phyloP scores from a whole-genome alignment of 2,329 filamentous ascomycete species.

The Aspergillus brunneoviolaceus region DNA sequence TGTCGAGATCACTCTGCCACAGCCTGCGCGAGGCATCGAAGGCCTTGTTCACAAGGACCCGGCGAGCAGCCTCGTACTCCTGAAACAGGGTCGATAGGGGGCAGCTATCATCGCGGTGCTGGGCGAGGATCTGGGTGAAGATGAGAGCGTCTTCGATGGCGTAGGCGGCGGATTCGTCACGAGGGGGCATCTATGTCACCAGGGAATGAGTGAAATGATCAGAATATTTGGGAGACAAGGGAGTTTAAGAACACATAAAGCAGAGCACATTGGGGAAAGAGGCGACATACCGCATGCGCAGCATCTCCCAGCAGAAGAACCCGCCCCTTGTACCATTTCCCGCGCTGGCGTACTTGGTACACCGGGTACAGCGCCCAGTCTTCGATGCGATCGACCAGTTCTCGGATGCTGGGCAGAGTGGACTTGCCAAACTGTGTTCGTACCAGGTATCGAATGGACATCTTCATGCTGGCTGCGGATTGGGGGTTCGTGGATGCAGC shows the following conservation, averaged over 20 bases:
- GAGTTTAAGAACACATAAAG: too few relatives aligned
- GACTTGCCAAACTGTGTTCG: conserved; percentile 32
- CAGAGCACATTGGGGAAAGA: not conserved
- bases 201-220: not conserved
- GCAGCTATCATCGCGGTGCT: conserved; percentile 20
- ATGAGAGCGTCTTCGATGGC: conserved; percentile 44
- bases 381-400: conserved; percentile 31
- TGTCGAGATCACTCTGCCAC: conserved; percentile 16
- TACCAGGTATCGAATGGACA: conserved; percentile 34
- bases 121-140: conserved; percentile 34
- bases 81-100: conserved; percentile 28
- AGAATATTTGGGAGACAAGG: too few relatives aligned
- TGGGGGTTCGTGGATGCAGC: conserved; percentile 26
- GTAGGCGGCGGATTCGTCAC: conserved; percentile 43
- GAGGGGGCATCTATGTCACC: conserved; percentile 41
- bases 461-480: conserved; percentile 30
- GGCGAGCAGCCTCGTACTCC: conserved; percentile 34
- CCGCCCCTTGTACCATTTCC: conserved; percentile 37
- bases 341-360: conserved; percentile 35
- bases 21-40: conserved; percentile 26
- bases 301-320: conserved; percentile 46
- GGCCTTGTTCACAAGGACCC: conserved; percentile 36
- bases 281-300: conserved; percentile 41
- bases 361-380: conserved; percentile 43
- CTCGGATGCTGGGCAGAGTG: conserved; percentile 31